Percentiles rank a stretch among this genome's conserved stretches.
These are phyloP conservation scores for Groenewaldozyma auringiensis DNA, from an alignment of 1,139 yeast species.

Conservation along the genomic window DNA sequence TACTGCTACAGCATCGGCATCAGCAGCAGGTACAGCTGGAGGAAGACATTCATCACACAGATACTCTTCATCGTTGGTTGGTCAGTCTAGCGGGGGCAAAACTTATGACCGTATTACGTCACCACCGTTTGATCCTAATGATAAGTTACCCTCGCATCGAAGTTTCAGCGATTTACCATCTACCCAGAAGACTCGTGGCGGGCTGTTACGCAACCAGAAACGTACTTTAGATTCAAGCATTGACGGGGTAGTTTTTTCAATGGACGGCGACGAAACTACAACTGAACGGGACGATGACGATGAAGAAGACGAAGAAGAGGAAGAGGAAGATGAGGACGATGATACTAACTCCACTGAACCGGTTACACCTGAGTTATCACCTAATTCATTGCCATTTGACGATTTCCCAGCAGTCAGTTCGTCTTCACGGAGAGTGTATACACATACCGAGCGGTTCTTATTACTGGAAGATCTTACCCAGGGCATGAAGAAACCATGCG, in stretches of 20 bases:
- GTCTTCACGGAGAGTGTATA: conserved; percentile 15
- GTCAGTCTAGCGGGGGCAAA: not conserved
- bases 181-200: conserved; percentile 2
- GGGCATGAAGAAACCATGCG: conserved; percentile 79
- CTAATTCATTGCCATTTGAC: conserved; percentile 1
- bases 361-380: conserved; percentile 4
- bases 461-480: conserved; percentile 86
- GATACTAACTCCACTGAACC: conserved; percentile 5
- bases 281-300: conserved; percentile 4
- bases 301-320: not conserved
- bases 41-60: not conserved
- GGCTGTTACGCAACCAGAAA: not conserved
- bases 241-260: conserved; percentile 17
- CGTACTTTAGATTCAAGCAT: not conserved
- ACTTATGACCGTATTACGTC: conserved; percentile 3
- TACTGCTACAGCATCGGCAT: conserved; percentile 4
- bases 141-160: conserved; percentile 11
- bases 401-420: not conserved
- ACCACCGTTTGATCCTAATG: conserved; percentile 7
- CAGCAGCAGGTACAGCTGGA: not conserved
- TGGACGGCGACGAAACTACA: conserved; percentile 20
- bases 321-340: not conserved
- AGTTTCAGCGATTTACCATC: conserved; percentile 11
- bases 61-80: not conserved
- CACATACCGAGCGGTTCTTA: conserved; percentile 67